phyloP scores from a whole-genome alignment of 371 early-diverging fungal genomes.

The Apophysomyces elegans region DNA sequence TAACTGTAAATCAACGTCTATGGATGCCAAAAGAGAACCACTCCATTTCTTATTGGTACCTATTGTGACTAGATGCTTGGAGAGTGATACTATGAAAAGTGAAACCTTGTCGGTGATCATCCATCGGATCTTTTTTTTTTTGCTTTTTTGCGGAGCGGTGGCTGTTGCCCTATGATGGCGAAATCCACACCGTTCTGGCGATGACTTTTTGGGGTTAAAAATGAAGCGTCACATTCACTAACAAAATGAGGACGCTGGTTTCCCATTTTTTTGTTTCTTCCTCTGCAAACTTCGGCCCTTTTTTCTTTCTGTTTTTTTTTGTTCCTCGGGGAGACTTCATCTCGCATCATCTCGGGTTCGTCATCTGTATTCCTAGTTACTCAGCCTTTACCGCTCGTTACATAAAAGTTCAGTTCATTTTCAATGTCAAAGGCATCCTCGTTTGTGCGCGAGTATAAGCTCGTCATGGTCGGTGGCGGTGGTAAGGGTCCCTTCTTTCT shows the following conservation, averaged over 20 bases:
- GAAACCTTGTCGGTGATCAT: too few species aligned
- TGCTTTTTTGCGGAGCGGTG: too few species aligned
- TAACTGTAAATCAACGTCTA: too few species aligned
- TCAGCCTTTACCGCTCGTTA: background rate
- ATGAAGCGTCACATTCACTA: too few species aligned
- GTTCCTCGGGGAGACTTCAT: conserved; percentile 5
- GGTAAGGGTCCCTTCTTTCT: conserved; percentile 48
- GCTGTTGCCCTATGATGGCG: too few species aligned
- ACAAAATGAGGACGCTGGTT: background rate
- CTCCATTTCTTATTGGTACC: too few species aligned
- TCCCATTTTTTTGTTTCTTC: background rate
- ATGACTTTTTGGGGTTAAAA: too few species aligned
- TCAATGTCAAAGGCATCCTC: conserved; percentile 53
- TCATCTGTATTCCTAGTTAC: conserved; percentile 3
- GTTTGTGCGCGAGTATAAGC: conserved; percentile 73
- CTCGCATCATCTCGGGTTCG: background rate
- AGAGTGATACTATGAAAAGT: too few species aligned
- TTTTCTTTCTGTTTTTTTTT: background rate
- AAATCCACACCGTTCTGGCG: too few species aligned
- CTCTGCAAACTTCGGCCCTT: conserved; percentile 10
- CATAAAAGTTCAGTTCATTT: background rate
- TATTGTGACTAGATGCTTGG: too few species aligned
- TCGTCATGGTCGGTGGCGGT: conserved; percentile 87
- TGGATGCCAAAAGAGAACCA: too few species aligned
- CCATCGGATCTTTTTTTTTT: too few species aligned